A percentile compares a stretch with the other conserved stretches of the same genome.
Evolutionary conservation across 2,329 filamentous ascomycete species (phyloP).

Genomic region (Elsinoe australis): DNA sequence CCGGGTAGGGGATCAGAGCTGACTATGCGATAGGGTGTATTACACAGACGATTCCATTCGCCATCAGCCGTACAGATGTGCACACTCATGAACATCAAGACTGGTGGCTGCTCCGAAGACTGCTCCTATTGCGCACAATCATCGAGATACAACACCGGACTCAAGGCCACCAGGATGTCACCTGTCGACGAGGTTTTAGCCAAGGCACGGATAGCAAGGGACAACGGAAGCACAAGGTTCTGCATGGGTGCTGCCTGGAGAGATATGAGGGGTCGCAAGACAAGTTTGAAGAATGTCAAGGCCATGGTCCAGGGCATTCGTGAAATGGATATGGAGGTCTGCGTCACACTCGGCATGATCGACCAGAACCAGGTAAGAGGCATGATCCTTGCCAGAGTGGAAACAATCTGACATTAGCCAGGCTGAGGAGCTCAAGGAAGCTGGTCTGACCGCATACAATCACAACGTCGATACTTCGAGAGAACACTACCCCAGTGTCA

Average conservation of each 20-base stretch:
- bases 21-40: constrained; percentile 48
- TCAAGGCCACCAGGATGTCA: constrained; percentile 72
- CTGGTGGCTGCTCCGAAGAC: constrained; percentile 83
- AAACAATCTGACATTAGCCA: constrained; percentile 38
- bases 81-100: constrained; percentile 95
- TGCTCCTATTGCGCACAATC: constrained; percentile 91
- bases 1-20: neutral
- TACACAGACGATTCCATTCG: constrained; percentile 81
- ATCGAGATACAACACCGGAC: constrained; percentile 64
- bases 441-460: constrained; percentile 85
- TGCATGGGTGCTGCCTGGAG: constrained; percentile 94
- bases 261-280: constrained; percentile 87
- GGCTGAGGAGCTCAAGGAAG: constrained; percentile 72
- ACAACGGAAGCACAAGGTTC: constrained; percentile 81
- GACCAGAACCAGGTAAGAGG: constrained; percentile 40
- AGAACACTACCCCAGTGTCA: constrained; percentile 80
- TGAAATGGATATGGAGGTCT: constrained; percentile 78
- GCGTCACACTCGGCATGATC: constrained; percentile 92
- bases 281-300: constrained; percentile 72
- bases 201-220: constrained; percentile 67
- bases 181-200: constrained; percentile 72
- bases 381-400: neutral
- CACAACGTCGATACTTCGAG: constrained; percentile 88
- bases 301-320: constrained; percentile 77
- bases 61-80: constrained; percentile 82